Percentiles rank a stretch among this genome's conserved stretches.
Conservation (phyloP, 1,284 basidiomycete genomes). For the Irpex rosettiformis region DNA sequence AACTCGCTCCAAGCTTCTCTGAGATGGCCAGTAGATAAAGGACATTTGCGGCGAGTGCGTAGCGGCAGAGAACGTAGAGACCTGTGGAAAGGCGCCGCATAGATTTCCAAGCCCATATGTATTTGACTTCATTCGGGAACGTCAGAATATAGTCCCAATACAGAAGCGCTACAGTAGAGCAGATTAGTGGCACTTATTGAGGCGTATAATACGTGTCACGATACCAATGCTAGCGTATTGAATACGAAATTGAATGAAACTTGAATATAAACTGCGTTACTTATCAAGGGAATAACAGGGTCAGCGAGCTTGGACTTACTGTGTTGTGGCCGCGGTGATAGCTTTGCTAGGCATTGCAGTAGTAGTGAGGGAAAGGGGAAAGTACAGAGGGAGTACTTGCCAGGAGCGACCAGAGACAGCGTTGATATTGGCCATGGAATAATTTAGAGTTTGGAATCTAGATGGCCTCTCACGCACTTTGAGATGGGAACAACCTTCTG, state of each 20-base stretch:
- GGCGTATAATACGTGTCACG: background rate
- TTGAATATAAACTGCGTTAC: background rate
- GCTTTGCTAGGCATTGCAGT: background rate
- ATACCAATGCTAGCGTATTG: conserved; percentile 22
- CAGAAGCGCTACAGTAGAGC: conserved; percentile 9
- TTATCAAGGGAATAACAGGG: background rate
- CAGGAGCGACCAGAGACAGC: too few species aligned
- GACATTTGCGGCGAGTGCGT: conserved; percentile 32
- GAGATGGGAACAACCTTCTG: too few species aligned
- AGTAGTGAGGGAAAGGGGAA: background rate
- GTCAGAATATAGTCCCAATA: conserved; percentile 35
- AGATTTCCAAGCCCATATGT: conserved; percentile 31
- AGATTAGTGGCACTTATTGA: background rate
- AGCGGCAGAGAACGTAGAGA: conserved; percentile 34
- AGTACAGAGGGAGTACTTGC: too few species aligned
- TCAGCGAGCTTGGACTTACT: background rate
- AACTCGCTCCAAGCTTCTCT: conserved; percentile 24
- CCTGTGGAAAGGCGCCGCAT: conserved; percentile 25
- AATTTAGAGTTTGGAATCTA: too few species aligned
- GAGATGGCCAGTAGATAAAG: conserved; percentile 30
- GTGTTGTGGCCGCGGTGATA: background rate
- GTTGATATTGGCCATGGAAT: too few species aligned
- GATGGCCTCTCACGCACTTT: too few species aligned
- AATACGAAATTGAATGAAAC: conserved; percentile 11
- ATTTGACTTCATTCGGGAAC: conserved; percentile 28